Evolutionary conservation across 768 basidiomycete species (phyloP).

Genomic region (Pisolithus sp.): DNA sequence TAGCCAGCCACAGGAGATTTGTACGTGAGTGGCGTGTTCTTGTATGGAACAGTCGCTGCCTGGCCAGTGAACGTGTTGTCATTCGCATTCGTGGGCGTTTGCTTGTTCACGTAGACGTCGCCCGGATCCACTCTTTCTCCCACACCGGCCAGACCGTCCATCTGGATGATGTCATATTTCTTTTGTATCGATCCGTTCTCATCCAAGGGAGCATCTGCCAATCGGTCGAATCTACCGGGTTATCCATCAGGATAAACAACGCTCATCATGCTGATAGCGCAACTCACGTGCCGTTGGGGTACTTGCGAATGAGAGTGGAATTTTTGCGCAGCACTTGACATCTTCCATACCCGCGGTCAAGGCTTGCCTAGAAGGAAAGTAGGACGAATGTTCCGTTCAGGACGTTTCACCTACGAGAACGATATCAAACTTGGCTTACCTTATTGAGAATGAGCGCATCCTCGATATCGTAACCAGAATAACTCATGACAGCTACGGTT

Average conservation of each 20-base stretch:
- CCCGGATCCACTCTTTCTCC: conserved; percentile 91
- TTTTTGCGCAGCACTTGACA: conserved; percentile 98
- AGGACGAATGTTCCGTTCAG: conserved; percentile 3
- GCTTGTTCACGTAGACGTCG: conserved; percentile 95
- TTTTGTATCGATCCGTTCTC: conserved; percentile 75
- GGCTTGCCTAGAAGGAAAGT: conserved; percentile 59
- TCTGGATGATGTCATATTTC: conserved; percentile 85
- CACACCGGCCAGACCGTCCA: conserved; percentile 90
- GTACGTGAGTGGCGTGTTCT: conserved; percentile 87
- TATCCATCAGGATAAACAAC: background rate
- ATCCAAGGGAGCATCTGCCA: conserved; percentile 86
- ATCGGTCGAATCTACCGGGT: conserved; percentile 70
- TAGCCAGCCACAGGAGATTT: conserved; percentile 91
- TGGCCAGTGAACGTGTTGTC: conserved; percentile 85
- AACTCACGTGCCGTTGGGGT: conserved; percentile 93
- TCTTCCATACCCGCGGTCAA: conserved; percentile 95
- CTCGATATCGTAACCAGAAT: conserved; percentile 98
- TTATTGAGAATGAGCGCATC: conserved; percentile 96
- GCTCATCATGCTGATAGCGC: conserved; percentile 1
- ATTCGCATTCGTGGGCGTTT: conserved; percentile 90
- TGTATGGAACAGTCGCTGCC: conserved; percentile 79
- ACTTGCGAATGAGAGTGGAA: conserved; percentile 87
- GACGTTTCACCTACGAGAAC: conserved; percentile 1
- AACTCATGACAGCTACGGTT: conserved; percentile 98
- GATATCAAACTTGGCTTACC: conserved; percentile 42